Conservation (phyloP, 164 flowering plant species). For the Santalum album region DNA sequence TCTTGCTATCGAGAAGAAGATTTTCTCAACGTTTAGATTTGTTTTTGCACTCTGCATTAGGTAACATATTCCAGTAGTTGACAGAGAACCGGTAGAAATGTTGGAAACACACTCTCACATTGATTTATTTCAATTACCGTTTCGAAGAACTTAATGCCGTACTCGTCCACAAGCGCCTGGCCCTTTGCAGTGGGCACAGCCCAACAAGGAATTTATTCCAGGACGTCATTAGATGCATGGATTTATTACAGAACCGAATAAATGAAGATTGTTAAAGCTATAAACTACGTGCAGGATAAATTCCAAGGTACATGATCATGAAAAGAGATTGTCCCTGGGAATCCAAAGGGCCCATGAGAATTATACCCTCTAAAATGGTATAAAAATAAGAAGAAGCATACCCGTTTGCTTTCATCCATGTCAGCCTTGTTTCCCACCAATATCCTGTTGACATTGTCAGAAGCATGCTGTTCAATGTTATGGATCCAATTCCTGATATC, state of each 20-base stretch:
- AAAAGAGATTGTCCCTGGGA: too few relatives aligned
- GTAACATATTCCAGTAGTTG: slow-evolving; percentile 8
- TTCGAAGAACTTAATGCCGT: slow-evolving; percentile 72
- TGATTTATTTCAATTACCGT: slow-evolving; percentile 36
- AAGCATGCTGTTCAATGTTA: slow-evolving; percentile 85
- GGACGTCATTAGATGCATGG: too few relatives aligned
- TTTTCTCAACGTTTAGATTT: slow-evolving; percentile 69
- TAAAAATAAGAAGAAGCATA: slow-evolving; percentile 12
- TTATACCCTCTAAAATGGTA: too few relatives aligned
- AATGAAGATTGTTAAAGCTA: too few relatives aligned
- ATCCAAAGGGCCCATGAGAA: too few relatives aligned
- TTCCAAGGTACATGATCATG: too few relatives aligned
- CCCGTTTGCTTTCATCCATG: slow-evolving; percentile 88
- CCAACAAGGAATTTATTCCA: slow-evolving; percentile 18
- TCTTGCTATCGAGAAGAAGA: slow-evolving; percentile 73
- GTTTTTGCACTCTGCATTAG: slow-evolving; percentile 70
- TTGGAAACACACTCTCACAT: too few relatives aligned
- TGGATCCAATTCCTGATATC: slow-evolving; percentile 83
- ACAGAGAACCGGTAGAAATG: too few relatives aligned
- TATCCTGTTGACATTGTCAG: slow-evolving; percentile 79
- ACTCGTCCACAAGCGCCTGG: slow-evolving; percentile 83
- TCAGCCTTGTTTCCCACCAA: slow-evolving; percentile 82
- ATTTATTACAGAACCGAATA: too few relatives aligned
- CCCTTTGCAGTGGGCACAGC: slow-evolving; percentile 78
- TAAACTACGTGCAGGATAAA: too few relatives aligned